Conservation (phyloP, 306 rosid species). For the Gleditsia sinensis region DNA sequence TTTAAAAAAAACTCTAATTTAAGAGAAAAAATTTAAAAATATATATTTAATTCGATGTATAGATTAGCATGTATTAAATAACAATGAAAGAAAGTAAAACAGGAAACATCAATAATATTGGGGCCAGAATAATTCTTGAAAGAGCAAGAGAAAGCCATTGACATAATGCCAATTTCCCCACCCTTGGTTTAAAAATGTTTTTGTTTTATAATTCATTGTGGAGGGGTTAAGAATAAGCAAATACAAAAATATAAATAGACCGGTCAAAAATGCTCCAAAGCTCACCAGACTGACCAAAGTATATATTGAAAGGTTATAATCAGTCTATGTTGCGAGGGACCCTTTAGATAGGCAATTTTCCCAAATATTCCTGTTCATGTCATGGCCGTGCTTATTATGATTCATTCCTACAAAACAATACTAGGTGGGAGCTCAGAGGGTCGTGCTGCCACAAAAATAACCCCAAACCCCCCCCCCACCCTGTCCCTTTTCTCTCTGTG, state of each 20-base stretch:
- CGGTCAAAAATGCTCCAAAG: slow-evolving; percentile 38
- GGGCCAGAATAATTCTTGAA: slow-evolving; percentile 37
- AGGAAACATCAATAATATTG: slow-evolving; percentile 34
- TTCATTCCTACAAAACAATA: too few species aligned
- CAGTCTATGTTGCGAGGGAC: slow-evolving; percentile 44
- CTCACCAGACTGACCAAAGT: slow-evolving; percentile 45
- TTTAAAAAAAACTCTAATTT: too few species aligned
- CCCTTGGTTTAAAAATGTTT: slow-evolving; percentile 25
- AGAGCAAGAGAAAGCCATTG: slow-evolving; percentile 22
- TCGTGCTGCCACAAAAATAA: too few species aligned
- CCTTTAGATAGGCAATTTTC: slow-evolving; percentile 44
- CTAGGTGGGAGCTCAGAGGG: too few species aligned
- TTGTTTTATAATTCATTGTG: slow-evolving; percentile 37
- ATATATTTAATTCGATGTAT: too few species aligned
- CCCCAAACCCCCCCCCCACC: too few species aligned
- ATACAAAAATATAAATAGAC: slow-evolving; percentile 35
- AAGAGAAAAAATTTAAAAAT: too few species aligned
- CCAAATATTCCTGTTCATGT: slow-evolving; percentile 40
- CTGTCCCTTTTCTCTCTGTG: slow-evolving; percentile 27
- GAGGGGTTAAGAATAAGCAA: slow-evolving; percentile 45
- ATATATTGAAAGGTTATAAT: slow-evolving; percentile 39
- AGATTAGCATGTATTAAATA: slow-evolving; percentile 11
- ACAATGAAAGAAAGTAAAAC: slow-evolving; percentile 25
- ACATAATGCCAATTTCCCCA: slow-evolving; percentile 41
- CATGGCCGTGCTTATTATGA: slow-evolving; percentile 47